Base-by-base conservation (phyloP, 2,329 filamentous ascomycete species). In the Neofusicoccum ribis region DNA sequence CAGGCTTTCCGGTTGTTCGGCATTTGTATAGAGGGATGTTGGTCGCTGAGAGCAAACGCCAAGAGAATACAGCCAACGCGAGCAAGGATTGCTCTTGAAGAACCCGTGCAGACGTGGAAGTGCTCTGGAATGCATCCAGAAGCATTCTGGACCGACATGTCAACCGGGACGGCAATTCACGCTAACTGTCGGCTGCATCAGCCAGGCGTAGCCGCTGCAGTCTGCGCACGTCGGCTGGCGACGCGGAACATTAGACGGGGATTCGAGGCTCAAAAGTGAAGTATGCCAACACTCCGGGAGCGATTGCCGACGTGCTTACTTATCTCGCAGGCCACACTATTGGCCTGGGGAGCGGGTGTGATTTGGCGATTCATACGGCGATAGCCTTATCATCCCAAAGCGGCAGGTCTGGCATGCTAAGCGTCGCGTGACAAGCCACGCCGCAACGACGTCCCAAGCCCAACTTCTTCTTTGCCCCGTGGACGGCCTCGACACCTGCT, bases 321-420 rank as follows among this genome's bases (percentile, higher is more conserved):
- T 43, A 56, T 56, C 51, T 54, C 36, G 17, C 51, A 54, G 51
- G 36, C n/a, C 0, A 12, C 17, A 43, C 5, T 44, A 56, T 43
- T 56, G 37, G 37, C 11, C 20, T n/a, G n/a, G 14, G 37, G 36
- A 12, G 12, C n/a, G 36, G 11, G 5, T 15, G 36, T 27, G 51
- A 54, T 54, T 23, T 23, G 36, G 36, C 37, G 52, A 52, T n/a
- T 49, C 46, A 49, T 27, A 49, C 23, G 17, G 46, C 20, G 46
- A 49, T 49, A 27, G 46, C 52, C 52, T 56, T 56, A 56, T 56
- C 52, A 56, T 56, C 52, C 52, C 52, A 31, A 56, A 56, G 14
- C n/a, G 52, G 52, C 37, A 56, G 52, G 52, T 56, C 52, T 56
- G 37, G 36, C 17, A 43, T 56, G 27, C 37, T 37, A 56, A 56